These are phyloP conservation scores for Penicillium sp. DNA, from an alignment of 2,329 filamentous ascomycete genomes.

Conservation along the genomic window DNA sequence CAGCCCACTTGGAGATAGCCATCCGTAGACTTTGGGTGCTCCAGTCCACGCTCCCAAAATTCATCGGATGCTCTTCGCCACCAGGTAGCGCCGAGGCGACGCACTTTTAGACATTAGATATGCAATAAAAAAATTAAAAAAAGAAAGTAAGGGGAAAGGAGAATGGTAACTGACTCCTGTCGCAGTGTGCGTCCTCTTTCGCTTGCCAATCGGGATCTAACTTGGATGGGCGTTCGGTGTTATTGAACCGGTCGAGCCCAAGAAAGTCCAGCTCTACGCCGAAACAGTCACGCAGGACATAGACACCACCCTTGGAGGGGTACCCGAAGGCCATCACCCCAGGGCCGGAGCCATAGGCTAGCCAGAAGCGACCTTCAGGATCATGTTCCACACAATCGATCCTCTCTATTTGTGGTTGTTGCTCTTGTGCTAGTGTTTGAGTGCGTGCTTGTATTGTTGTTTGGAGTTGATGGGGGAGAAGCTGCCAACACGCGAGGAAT, in stretches of 20 bases:
- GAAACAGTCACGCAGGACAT: neutral
- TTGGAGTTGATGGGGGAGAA: neutral
- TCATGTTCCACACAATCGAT: neutral
- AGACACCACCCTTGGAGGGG: conserved; percentile 11
- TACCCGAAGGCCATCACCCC: conserved; percentile 4
- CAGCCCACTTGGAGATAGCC: conserved; percentile 6
- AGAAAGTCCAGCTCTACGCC: conserved; percentile 15
- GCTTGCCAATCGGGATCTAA: conserved; percentile 5
- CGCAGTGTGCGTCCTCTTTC: conserved; percentile 13
- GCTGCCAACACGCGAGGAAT: neutral
- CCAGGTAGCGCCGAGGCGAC: conserved; percentile 12
- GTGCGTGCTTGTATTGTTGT: neutral
- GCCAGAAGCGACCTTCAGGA: neutral
- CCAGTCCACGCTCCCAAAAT: neutral
- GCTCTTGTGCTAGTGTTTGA: neutral
- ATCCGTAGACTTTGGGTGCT: neutral
- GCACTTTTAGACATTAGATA: conserved; percentile 6
- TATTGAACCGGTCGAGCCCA: conserved; percentile 6
- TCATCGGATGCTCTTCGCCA: neutral
- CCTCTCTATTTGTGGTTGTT: neutral
- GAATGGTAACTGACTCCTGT: conserved; percentile 7
- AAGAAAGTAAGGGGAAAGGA: neutral
- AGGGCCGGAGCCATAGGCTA: neutral
- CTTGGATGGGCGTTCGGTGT: neutral
- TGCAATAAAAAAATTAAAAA: neutral